A percentile compares a stretch with the other conserved stretches of the same genome.
Conservation (phyloP, 208 protist genomes). For the Crithidia expoeki region DNA sequence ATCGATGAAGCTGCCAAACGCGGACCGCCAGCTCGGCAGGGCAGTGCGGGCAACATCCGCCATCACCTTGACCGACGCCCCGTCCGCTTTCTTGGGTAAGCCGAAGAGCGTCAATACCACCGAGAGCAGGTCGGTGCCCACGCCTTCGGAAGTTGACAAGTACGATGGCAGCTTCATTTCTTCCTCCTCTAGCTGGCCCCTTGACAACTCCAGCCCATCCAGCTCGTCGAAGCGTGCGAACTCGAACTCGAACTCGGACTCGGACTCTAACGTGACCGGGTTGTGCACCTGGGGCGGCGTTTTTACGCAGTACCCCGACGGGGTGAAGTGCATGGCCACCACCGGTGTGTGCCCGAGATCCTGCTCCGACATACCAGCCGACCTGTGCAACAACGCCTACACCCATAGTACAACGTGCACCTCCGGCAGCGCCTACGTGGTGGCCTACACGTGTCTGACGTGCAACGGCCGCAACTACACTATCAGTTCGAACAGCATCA, state of each 20-base stretch:
- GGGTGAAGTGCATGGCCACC: constrained; percentile 53
- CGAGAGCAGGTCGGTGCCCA: too few species aligned
- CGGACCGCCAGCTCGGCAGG: background rate
- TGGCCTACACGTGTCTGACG: constrained; percentile 52
- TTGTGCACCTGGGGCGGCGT: constrained; percentile 52
- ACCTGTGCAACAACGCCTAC: constrained; percentile 40
- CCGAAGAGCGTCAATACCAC: background rate
- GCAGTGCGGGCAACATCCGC: background rate
- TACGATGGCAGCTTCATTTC: background rate
- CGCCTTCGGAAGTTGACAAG: background rate
- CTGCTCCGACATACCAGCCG: constrained; percentile 36
- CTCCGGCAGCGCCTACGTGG: constrained; percentile 7
- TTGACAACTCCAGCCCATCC: background rate
- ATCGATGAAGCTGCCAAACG: background rate
- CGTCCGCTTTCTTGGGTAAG: background rate
- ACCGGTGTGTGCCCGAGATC: constrained; percentile 52
- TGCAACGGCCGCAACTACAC: constrained; percentile 60
- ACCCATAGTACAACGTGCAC: constrained; percentile 18
- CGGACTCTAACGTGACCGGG: background rate
- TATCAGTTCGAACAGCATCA: constrained; percentile 29
- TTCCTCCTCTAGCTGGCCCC: background rate
- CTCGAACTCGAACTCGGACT: background rate
- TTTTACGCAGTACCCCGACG: constrained; percentile 53
- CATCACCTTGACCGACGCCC: background rate
- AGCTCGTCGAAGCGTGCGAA: background rate